phyloP scores from a whole-genome alignment of 176 grass and related monocot genomes.

The Zoysia japonica region DNA sequence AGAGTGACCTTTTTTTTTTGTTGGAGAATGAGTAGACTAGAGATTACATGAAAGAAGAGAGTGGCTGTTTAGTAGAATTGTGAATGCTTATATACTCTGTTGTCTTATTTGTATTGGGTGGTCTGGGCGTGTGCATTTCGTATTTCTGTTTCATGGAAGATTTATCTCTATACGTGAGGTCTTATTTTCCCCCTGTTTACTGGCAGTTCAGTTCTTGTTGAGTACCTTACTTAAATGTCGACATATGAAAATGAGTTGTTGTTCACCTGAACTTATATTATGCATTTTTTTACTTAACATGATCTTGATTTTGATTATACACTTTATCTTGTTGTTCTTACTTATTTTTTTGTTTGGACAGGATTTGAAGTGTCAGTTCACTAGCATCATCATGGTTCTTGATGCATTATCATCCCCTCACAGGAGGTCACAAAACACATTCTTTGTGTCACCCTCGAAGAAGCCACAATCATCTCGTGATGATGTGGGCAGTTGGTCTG shows the following conservation, averaged over 20 bases:
- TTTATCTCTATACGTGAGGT: background rate
- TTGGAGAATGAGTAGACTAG: background rate
- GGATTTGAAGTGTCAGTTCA: conserved; percentile 26
- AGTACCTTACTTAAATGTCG: background rate
- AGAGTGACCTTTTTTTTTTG: background rate
- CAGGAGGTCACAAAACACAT: conserved; percentile 74
- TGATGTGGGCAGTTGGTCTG: conserved; percentile 68
- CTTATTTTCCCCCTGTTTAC: background rate
- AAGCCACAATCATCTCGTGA: conserved; percentile 61
- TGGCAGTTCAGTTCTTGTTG: background rate
- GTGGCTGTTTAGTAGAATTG: conserved; percentile 20
- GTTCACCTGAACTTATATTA: conserved; percentile 29
- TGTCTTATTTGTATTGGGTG: background rate
- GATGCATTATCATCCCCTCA: conserved; percentile 86
- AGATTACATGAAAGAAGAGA: background rate
- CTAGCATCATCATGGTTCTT: conserved; percentile 61
- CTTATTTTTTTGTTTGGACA: conserved; percentile 34
- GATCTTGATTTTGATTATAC: conserved; percentile 1
- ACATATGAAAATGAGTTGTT: background rate
- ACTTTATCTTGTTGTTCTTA: conserved; percentile 10
- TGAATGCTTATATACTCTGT: background rate
- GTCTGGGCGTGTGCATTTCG: background rate
- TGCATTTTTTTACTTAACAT: conserved; percentile 1
- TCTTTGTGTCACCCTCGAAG: conserved; percentile 56
- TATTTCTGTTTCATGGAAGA: conserved; percentile 4